A percentile compares a stretch with the other conserved stretches of the same genome.
These are phyloP conservation scores for Tolypocladium pustulatum DNA, from an alignment of 2,329 filamentous ascomycete genomes.

Conservation along the genomic window DNA sequence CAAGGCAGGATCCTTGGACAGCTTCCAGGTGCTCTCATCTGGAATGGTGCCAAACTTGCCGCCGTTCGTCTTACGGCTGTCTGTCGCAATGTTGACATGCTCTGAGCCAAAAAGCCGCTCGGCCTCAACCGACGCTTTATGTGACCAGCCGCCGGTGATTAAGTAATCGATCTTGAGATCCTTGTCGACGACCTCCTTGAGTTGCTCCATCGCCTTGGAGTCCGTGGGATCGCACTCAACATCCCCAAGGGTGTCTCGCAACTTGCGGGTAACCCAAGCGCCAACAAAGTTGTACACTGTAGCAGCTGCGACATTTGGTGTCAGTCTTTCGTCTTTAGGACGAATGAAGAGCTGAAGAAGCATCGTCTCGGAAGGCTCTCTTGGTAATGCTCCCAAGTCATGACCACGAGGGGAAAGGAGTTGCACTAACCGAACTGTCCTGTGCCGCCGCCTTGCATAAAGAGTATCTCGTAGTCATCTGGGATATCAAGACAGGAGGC, in stretches of 20 bases:
- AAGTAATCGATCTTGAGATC: constrained; percentile 59
- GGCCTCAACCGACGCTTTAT: constrained; percentile 72
- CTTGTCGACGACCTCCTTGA: background rate
- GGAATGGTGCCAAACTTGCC: constrained; percentile 85
- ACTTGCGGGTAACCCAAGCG: constrained; percentile 67
- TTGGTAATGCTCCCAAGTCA: too few species aligned
- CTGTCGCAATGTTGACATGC: constrained; percentile 62
- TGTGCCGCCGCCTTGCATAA: constrained; percentile 78
- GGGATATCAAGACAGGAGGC: constrained; percentile 69
- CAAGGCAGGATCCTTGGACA: constrained; percentile 58
- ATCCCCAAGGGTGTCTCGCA: constrained; percentile 28
- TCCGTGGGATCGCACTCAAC: too few species aligned
- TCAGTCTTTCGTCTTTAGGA: too few species aligned
- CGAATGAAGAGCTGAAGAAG: too few species aligned
- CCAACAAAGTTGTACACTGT: constrained; percentile 75
- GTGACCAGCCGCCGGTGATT: constrained; percentile 77
- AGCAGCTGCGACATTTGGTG: constrained; percentile 31
- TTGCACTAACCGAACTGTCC: constrained; percentile 87
- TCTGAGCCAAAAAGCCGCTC: constrained; percentile 65
- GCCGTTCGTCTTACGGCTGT: constrained; percentile 32
- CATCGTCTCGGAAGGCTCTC: too few species aligned
- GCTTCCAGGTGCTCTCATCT: constrained; percentile 63
- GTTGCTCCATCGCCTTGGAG: too few species aligned
- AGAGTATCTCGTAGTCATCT: constrained; percentile 75
- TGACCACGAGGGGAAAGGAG: too few species aligned